Evolutionary conservation across 1,139 yeast species (phyloP), one percentile per base, ranked within the genome.

Genomic region (Suhomyces kunorum): DNA sequence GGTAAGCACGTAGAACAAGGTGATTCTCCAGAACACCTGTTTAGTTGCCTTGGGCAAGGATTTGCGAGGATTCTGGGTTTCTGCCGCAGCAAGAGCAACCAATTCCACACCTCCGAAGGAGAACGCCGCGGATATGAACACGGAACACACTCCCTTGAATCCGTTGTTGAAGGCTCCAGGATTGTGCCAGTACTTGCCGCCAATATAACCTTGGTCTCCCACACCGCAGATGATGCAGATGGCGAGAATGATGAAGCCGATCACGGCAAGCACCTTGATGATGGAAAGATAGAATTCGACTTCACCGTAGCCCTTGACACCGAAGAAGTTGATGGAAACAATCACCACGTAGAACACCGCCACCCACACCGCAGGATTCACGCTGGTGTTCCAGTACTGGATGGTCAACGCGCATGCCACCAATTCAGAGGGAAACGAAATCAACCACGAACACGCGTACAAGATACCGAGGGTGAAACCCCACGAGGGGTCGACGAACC

Each of bases 251-350:
- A 61, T 50, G 49, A 59, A 56, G 9, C 59, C 58, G 51, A 59
- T 27, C 34, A 56, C 53, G 19, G 59, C 53, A 12, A 55, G 28
- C 12, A 62, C 55, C 43, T 64, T 64, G 42, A 61, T 42, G 13
- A 61, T 29, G 17, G 76, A 74, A 41, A 73, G 72, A 36, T 56
- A 52, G 45, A 73, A 74, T 45, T 74, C 79, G 18, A 68, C 64
- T 53, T 76, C 80, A 50, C 82, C 82, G 49, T 72, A 77, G 43
- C 66, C 67, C 48, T 66, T 66, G 39, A 76, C 78, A 18, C 78
- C 75, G 34, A 68, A 58, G 40, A 67, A 65, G 54, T 76, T 78
- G 30, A 72, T 55, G 5, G 55, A 52, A 19, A 67, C 56, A 20
- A 75, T 63, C 6, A 69, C 54, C 4, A 64, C 63, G 50, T 72